Conservation (phyloP, 2,329 filamentous ascomycete genomes). For the Chaetomium sp. region DNA sequence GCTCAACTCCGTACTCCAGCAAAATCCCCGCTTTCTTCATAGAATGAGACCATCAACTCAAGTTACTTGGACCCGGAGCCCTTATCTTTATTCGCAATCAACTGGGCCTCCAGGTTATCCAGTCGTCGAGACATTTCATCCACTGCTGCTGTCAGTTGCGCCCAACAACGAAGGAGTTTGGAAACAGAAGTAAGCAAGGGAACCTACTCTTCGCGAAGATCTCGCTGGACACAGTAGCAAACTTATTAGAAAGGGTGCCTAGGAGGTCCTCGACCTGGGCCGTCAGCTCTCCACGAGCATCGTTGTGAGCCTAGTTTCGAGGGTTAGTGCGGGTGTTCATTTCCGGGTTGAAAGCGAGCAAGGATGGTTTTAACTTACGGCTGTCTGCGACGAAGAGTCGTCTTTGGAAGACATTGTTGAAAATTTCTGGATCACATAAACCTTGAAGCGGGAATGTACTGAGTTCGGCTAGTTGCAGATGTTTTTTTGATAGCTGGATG, state of each 20-base stretch:
- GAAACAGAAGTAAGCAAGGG: neutral
- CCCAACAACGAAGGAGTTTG: too few species aligned
- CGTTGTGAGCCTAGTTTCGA: slow-evolving; percentile 31
- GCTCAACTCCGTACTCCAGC: neutral
- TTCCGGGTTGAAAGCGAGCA: neutral
- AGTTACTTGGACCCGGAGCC: slow-evolving; percentile 12
- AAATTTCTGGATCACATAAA: neutral
- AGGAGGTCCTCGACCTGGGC: slow-evolving; percentile 81
- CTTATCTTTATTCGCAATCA: slow-evolving; percentile 50
- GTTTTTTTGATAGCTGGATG: too few species aligned
- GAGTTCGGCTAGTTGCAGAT: too few species aligned
- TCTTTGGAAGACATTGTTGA: slow-evolving; percentile 34
- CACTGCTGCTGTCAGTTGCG: slow-evolving; percentile 49
- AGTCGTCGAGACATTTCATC: slow-evolving; percentile 87
- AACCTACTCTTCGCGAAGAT: slow-evolving; percentile 76
- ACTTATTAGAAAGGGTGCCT: slow-evolving; percentile 78
- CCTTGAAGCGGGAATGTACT: too few species aligned
- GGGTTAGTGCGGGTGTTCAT: neutral
- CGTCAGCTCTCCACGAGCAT: slow-evolving; percentile 58
- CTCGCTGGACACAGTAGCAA: slow-evolving; percentile 76
- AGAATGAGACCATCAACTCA: neutral
- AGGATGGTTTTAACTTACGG: slow-evolving; percentile 26
- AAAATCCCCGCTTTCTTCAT: neutral
- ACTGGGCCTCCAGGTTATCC: slow-evolving; percentile 72
- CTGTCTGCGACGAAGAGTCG: slow-evolving; percentile 30